phyloP scores from a whole-genome alignment of 2,329 filamentous ascomycete species.

The Diplodia intermedia region DNA sequence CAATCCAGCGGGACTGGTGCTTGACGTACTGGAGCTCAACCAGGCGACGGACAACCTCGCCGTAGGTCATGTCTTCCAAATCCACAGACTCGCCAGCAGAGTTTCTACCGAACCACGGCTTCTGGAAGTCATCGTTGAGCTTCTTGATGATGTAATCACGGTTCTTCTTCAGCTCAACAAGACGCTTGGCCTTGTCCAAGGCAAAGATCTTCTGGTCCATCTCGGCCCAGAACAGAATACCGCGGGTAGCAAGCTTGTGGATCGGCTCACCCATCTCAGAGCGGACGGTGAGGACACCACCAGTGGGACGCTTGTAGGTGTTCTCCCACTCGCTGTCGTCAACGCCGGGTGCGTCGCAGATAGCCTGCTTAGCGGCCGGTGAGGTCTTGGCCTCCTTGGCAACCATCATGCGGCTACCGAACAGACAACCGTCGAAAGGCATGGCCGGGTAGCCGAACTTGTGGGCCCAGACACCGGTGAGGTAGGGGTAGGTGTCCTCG shows the following conservation, averaged over 20 bases:
- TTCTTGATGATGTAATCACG: constrained; percentile 55
- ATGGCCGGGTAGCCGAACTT: constrained; percentile 54
- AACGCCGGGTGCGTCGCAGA: constrained; percentile 53
- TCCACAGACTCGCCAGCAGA: constrained; percentile 53
- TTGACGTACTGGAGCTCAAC: constrained; percentile 57
- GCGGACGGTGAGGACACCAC: constrained; percentile 93
- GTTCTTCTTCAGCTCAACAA: constrained; percentile 53
- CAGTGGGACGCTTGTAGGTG: constrained; percentile 72
- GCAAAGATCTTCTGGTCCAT: constrained; percentile 99
- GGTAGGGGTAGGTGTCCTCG: constrained; percentile 57
- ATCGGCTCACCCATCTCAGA: constrained; percentile 99
- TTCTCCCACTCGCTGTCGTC: constrained; percentile 55
- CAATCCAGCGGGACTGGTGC: constrained; percentile 55
- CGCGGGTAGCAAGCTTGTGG: constrained; percentile 96
- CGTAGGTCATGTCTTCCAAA: constrained; percentile 58
- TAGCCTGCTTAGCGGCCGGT: constrained; percentile 53
- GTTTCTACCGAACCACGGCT: constrained; percentile 58
- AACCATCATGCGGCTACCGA: constrained; percentile 58
- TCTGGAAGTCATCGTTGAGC: constrained; percentile 58
- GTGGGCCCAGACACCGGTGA: constrained; percentile 55
- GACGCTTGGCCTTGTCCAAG: constrained; percentile 78
- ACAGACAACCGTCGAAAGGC: constrained; percentile 57
- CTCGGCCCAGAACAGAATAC: constrained; percentile 96
- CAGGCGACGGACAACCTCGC: constrained; percentile 54
- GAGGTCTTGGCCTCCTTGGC: constrained; percentile 56